Percentiles rank a stretch among this genome's conserved stretches.
Evolutionary conservation across 2,329 filamentous ascomycete species (phyloP).

Genomic region (Tolypocladium inflatum): DNA sequence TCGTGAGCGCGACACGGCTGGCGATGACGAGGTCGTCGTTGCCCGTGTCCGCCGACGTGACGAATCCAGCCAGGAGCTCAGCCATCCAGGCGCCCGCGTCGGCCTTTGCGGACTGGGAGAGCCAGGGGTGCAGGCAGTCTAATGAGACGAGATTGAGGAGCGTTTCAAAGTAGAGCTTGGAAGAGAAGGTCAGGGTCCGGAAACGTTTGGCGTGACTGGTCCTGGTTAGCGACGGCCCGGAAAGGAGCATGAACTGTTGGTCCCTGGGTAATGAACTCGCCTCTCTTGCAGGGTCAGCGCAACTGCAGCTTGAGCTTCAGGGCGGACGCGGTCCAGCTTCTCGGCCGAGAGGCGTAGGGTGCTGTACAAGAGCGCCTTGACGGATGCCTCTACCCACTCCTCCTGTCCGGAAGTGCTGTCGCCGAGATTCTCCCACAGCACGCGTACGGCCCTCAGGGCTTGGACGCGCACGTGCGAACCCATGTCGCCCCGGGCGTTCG

Average conservation of each 20-base stretch:
- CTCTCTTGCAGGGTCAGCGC: conserved; percentile 30
- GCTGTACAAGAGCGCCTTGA: conserved; percentile 34
- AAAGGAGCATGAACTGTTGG: neutral
- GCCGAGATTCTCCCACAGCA: conserved; percentile 39
- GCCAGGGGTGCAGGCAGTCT: conserved; percentile 24
- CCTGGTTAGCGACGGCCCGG: conserved; percentile 6
- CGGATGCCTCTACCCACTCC: conserved; percentile 16
- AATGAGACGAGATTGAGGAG: conserved; percentile 38
- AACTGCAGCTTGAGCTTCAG: conserved; percentile 50
- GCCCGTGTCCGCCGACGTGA: conserved; percentile 68
- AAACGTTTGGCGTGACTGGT: conserved; percentile 26
- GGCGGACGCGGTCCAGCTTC: conserved; percentile 80
- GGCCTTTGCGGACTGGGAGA: conserved; percentile 23
- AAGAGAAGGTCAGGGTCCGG: conserved; percentile 41
- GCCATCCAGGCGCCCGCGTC: conserved; percentile 32
- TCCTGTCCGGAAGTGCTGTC: conserved; percentile 7
- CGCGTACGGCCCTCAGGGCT: conserved; percentile 66
- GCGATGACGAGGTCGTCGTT: conserved; percentile 66
- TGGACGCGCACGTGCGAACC: conserved; percentile 78
- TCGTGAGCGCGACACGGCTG: conserved; percentile 54
- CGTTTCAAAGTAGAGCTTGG: conserved; percentile 46
- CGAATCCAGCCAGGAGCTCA: conserved; percentile 54
- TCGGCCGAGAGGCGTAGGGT: conserved; percentile 68
- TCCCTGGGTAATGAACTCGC: conserved; percentile 25
- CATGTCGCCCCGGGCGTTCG: conserved; percentile 79